A percentile compares a stretch with the other conserved stretches of the same genome.
Conservation (phyloP, 768 basidiomycete species). For the Chalciporus sphaerocephalus region DNA sequence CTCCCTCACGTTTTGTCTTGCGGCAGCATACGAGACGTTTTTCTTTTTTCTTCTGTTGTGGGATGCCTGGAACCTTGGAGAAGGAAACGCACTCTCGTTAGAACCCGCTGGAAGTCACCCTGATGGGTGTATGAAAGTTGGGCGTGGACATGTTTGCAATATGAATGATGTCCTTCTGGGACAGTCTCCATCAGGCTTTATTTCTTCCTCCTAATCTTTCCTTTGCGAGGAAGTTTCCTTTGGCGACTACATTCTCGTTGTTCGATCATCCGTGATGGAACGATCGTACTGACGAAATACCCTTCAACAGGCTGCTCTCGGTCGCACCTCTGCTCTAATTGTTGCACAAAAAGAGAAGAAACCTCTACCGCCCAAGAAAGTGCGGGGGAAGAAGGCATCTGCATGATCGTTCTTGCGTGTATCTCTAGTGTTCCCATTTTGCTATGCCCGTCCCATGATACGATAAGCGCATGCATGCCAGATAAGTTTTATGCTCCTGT, state of each 20-base stretch:
- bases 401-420: conserved; percentile 23
- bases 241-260: conserved; percentile 22
- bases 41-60: no score
- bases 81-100: conserved; percentile 72
- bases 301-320: conserved; percentile 59
- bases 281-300: conserved; percentile 27
- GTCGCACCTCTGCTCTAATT: conserved; percentile 69
- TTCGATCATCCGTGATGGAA: conserved; percentile 45
- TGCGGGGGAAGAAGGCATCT: conserved; percentile 60
- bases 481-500: conserved; percentile 1
- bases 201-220: conserved; percentile 27
- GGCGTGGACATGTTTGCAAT: conserved; percentile 95
- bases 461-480: conserved; percentile 13
- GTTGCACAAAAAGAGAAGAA: conserved; percentile 71
- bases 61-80: background rate
- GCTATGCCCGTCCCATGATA: conserved; percentile 21
- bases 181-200: conserved; percentile 16
- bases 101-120: conserved; percentile 78
- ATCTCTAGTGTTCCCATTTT: conserved; percentile 21
- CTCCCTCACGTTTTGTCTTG: no score
- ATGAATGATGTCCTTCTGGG: conserved; percentile 34
- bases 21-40: no score
- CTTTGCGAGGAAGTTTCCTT: conserved; percentile 29
- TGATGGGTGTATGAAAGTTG: conserved; percentile 70
- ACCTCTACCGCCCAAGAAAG: conserved; percentile 60